These are phyloP conservation scores for Pseudopithomyces maydicus DNA, from an alignment of 2,329 filamentous ascomycete genomes.

Conservation along the genomic window DNA sequence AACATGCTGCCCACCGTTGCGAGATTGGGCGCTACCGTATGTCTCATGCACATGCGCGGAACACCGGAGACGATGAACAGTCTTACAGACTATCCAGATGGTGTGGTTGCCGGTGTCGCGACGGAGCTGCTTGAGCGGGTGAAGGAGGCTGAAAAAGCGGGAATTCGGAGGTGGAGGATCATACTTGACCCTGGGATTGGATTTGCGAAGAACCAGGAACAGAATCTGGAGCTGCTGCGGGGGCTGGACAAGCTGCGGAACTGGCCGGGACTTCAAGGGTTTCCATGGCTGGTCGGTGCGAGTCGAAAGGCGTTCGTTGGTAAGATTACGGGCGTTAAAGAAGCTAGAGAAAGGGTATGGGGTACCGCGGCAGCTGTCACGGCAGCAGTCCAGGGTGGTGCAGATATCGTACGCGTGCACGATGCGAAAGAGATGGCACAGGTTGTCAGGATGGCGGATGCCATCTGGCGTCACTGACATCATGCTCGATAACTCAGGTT, in stretches of 20 bases:
- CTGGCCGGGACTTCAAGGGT: constrained; percentile 60
- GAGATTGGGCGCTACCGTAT: constrained; percentile 75
- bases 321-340: constrained; percentile 74
- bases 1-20: constrained; percentile 84
- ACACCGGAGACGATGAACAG: constrained; percentile 80
- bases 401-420: constrained; percentile 91
- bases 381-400: constrained; percentile 83
- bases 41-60: constrained; percentile 93
- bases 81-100: constrained; percentile 67
- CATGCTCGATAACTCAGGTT: not conserved
- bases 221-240: constrained; percentile 82
- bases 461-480: constrained; percentile 71
- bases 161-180: constrained; percentile 90
- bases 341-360: constrained; percentile 73
- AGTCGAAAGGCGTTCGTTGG: constrained; percentile 93
- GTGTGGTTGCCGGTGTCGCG: constrained; percentile 68
- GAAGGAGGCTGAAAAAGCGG: constrained; percentile 75
- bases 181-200: constrained; percentile 92
- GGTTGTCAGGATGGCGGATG: constrained; percentile 86
- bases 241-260: constrained; percentile 63
- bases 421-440: constrained; percentile 85
- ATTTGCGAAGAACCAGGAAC: constrained; percentile 82
- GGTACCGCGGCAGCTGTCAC: constrained; percentile 89
- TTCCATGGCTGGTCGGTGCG: constrained; percentile 88
- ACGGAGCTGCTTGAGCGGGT: constrained; percentile 73